phyloP scores from a whole-genome alignment of 345 rosid genomes.

The Camelina hispida region DNA sequence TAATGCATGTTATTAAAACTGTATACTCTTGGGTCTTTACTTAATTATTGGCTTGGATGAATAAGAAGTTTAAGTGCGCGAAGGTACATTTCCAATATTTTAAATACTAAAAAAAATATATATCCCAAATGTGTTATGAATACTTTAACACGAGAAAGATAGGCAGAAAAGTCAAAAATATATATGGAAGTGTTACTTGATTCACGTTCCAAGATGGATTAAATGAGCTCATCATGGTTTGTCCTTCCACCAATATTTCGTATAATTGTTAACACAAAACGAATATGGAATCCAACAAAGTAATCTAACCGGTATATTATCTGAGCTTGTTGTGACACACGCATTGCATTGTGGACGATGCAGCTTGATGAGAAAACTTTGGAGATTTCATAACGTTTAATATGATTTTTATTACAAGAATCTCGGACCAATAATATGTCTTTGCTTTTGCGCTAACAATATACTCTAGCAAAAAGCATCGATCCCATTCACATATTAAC shows the following conservation, averaged over 20 bases:
- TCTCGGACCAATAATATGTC: neutral
- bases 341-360: neutral
- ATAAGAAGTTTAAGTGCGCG: neutral
- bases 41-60: neutral
- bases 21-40: neutral
- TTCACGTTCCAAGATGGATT: constrained; percentile 24
- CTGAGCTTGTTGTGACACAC: neutral
- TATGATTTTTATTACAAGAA: neutral
- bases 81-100: neutral
- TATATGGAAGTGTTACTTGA: constrained; percentile 7
- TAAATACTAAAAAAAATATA: too few species aligned
- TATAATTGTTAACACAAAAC: neutral
- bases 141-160: constrained; percentile 5
- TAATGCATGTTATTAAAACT: neutral
- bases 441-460: neutral
- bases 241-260: neutral
- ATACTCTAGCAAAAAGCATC: neutral
- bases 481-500: neutral
- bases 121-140: neutral
- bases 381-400: neutral
- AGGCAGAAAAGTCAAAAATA: neutral
- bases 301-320: neutral
- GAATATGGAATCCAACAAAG: neutral
- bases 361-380: too few species aligned
- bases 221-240: constrained; percentile 15